Evolutionary conservation across 495 filamentous ascomycete species (phyloP).

Genomic region (Podospora conica): DNA sequence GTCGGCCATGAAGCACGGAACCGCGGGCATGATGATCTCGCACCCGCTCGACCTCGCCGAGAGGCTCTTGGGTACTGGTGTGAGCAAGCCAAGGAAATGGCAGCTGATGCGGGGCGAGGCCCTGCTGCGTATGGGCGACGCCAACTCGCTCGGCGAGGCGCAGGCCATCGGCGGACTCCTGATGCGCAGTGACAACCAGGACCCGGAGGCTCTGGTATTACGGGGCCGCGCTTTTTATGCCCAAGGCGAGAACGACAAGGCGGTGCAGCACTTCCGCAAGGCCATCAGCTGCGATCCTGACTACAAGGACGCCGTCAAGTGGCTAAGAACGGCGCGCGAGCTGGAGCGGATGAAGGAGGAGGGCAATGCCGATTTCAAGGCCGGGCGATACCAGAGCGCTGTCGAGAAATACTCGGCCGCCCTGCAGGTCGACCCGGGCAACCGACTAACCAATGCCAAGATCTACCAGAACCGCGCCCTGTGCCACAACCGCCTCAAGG

Average conservation of each 20-base stretch:
- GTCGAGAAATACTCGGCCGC: constrained; percentile 79
- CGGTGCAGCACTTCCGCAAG: constrained; percentile 85
- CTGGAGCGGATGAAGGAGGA: constrained; percentile 92
- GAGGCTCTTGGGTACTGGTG: constrained; percentile 62
- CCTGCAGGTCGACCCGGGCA: constrained; percentile 78
- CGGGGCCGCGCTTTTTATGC: constrained; percentile 83
- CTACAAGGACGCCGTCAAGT: constrained; percentile 75
- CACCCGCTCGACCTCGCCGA: constrained; percentile 89
- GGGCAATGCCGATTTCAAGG: constrained; percentile 86
- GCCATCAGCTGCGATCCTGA: constrained; percentile 90
- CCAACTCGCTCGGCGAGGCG: constrained; percentile 82
- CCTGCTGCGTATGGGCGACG: constrained; percentile 86
- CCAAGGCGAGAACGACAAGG: constrained; percentile 91
- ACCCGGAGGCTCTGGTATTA: constrained; percentile 89
- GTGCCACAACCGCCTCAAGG: constrained; percentile 71
- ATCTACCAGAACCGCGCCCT: constrained; percentile 87
- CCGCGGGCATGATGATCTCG: constrained; percentile 79
- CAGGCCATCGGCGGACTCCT: constrained; percentile 86
- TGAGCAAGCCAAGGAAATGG: constrained; percentile 83
- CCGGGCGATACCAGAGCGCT: constrained; percentile 67
- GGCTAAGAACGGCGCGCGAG: constrained; percentile 78
- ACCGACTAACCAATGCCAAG: constrained; percentile 92
- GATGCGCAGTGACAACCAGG: constrained; percentile 76
- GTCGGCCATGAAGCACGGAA: constrained; percentile 63
- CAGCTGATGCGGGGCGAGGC: constrained; percentile 87